A percentile compares a stretch with the other conserved stretches of the same genome.
phyloP scores from a whole-genome alignment of 176 grass and related monocot species.

The Bonia amplexicaulis region DNA sequence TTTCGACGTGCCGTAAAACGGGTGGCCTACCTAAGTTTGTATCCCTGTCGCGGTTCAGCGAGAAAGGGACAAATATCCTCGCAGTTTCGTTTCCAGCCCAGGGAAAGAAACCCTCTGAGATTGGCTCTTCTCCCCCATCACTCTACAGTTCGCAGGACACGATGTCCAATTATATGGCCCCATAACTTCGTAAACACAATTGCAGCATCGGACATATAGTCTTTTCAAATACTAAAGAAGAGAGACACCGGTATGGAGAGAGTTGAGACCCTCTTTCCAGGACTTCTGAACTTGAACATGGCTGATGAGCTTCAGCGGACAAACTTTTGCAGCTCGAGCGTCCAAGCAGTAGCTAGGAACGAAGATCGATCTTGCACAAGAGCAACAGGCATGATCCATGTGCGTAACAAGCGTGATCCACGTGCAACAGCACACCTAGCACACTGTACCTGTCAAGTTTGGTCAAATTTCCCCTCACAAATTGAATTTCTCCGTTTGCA shows the following conservation, averaged over 20 bases:
- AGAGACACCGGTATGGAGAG: background rate
- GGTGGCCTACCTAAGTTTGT: background rate
- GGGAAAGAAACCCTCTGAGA: background rate
- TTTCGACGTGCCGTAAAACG: conserved; percentile 29
- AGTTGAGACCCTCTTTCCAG: no score
- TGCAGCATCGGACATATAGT: background rate
- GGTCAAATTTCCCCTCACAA: background rate
- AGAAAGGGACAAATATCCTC: conserved; percentile 11
- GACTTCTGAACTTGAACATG: background rate
- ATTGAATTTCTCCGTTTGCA: background rate
- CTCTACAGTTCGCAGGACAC: background rate
- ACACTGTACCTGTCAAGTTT: background rate
- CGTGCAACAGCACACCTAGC: background rate
- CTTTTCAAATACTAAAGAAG: background rate
- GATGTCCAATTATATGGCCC: background rate
- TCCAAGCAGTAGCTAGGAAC: background rate
- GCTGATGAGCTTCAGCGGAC: background rate
- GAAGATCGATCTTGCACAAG: background rate
- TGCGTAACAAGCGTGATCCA: background rate
- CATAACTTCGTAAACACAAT: background rate
- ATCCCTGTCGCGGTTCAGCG: background rate
- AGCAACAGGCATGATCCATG: background rate
- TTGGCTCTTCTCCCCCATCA: background rate
- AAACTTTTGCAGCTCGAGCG: background rate
- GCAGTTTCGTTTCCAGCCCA: background rate